Base-by-base conservation (phyloP, 116 monocot genomes). In the Papilionanthe hybrid region DNA sequence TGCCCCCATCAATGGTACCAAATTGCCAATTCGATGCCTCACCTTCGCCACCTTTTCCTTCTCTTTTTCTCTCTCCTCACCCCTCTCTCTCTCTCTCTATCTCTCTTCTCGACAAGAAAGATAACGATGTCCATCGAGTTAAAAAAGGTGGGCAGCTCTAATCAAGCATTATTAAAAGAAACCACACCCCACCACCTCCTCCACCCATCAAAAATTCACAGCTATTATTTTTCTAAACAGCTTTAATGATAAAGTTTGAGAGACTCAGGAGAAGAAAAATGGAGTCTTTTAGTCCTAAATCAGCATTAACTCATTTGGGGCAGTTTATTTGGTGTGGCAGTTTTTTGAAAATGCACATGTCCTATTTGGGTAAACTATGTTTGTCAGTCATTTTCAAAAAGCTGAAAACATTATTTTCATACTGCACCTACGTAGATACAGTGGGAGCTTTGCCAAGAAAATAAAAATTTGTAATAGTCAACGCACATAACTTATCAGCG, bases 81-180 rank as follows among this genome's bases (percentile, higher is more conserved):
- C 12, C 19, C 29, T 55, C 18, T 53, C 27, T 11, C 27, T 15
- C 49, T 13, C 48, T 53, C 76, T 76, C 28, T 76, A 19, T 75
- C 75, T 75, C 75, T 50, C 49, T 25, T 42, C 55, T 23, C 30
- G 49, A 76, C 55, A 25, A 55, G 76, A 76, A 76, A 50, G 77
- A 37, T 57, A 37, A 42, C 76, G 58, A 77, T 77, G 57, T 77
- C 77, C 77, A 77, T 56, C 57, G 5, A 77, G 58, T 50, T 13
- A 37, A 77, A 77, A 45, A 78, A 78, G 58, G 78, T 56, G 32
- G 41, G 56, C 56, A 58, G 78, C 78, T 78, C 55, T 60, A 78
- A 19, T 60, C 58, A 32, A 78, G 78, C n/a, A 56, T 37, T 42
- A 55, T 37, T 8, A 78, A 78, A 78, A 58, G 58, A 78, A 60